These are phyloP conservation scores for Coemansia pectinata DNA, from an alignment of 192 early-diverging fungal genomes.

Conservation along the genomic window DNA sequence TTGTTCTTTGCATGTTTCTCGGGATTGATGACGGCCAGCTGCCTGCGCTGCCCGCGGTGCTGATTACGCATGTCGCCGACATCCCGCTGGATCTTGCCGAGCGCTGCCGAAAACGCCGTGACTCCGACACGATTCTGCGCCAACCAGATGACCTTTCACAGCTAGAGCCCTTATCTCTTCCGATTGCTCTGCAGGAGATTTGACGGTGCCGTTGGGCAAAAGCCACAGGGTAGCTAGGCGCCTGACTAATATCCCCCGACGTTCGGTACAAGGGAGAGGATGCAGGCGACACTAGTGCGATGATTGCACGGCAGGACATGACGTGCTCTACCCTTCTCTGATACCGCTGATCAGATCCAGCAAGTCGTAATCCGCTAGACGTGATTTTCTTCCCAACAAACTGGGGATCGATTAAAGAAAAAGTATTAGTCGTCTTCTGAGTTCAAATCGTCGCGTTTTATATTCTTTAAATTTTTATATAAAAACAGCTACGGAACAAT, in stretches of 20 bases:
- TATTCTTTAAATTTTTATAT: neutral
- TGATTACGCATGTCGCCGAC: conserved; percentile 63
- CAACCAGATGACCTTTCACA: conserved; percentile 70
- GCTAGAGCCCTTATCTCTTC: conserved; percentile 75
- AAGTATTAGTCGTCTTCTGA: neutral
- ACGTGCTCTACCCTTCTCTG: too few species aligned
- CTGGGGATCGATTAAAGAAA: neutral
- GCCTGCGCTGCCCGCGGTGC: conserved; percentile 62
- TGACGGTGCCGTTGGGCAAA: conserved; percentile 7
- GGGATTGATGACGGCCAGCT: conserved; percentile 66
- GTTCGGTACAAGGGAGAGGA: conserved; percentile 84
- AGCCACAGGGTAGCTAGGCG: neutral
- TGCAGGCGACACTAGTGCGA: conserved; percentile 66
- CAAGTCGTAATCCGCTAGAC: neutral
- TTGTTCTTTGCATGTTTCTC: conserved; percentile 69
- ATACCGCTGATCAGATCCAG: neutral
- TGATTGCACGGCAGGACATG: conserved; percentile 69
- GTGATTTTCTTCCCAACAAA: neutral
- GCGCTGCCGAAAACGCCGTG: conserved; percentile 63
- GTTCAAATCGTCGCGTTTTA: neutral
- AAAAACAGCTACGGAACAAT: neutral
- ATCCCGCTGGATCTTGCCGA: conserved; percentile 68
- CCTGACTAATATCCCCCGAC: conserved; percentile 60
- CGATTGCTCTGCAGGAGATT: conserved; percentile 40
- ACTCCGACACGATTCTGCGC: conserved; percentile 75